Conservation (phyloP, 352 stramenopile species). For the Phytophthora lateralis region DNA sequence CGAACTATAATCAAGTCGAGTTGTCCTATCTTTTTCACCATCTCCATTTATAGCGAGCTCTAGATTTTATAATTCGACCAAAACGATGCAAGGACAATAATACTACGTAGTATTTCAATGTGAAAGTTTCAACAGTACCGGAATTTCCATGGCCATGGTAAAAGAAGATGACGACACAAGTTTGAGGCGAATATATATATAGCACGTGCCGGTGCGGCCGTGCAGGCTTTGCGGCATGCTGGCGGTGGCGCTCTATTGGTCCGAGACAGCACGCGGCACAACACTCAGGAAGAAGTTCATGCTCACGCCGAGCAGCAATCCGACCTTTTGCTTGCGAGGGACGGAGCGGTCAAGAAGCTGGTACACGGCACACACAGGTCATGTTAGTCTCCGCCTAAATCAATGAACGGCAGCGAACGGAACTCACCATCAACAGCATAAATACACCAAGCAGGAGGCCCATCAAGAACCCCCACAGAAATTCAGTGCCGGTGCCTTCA, state of each 20-base stretch:
- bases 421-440: conserved; percentile 88
- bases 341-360: conserved; percentile 87
- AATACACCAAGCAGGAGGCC: conserved; percentile 87
- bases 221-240: conserved; percentile 6
- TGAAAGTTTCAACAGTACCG: background rate
- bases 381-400: conserved; percentile 3
- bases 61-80: no score
- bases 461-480: conserved; percentile 90
- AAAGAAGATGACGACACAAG: conserved; percentile 7
- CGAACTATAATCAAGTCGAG: no score
- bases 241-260: conserved; percentile 45
- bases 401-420: background rate
- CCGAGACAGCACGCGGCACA: conserved; percentile 76
- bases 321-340: conserved; percentile 87
- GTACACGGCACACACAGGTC: background rate
- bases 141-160: background rate
- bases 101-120: conserved; percentile 10
- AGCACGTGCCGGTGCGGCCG: conserved; percentile 8
- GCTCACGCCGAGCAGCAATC: conserved; percentile 82
- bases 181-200: conserved; percentile 37
- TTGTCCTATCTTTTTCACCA: no score
- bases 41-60: no score
- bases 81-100: no score
- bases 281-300: conserved; percentile 92
- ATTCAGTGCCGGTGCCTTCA: conserved; percentile 88